phyloP scores from a whole-genome alignment of 257 asterid genomes.

The Salvia rosmarinus region DNA sequence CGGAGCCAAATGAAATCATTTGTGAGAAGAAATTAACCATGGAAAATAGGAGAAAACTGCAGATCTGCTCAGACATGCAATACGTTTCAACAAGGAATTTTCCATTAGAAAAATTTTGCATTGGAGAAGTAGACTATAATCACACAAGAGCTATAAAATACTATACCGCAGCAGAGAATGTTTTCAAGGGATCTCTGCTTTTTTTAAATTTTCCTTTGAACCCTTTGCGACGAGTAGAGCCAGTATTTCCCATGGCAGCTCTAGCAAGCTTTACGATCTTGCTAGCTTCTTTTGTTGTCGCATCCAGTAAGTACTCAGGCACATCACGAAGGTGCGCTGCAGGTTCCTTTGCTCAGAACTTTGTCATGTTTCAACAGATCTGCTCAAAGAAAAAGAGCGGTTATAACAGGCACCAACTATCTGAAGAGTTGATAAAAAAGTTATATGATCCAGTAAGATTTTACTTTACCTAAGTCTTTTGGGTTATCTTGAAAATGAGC shows the following conservation, averaged over 20 bases:
- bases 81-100: background rate
- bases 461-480: conserved; percentile 82
- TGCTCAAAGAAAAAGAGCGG: conserved; percentile 40
- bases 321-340: conserved; percentile 78
- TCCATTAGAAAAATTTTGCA: background rate
- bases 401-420: conserved; percentile 4
- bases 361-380: conserved; percentile 93
- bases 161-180: conserved; percentile 85
- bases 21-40: background rate
- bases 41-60: too few relatives aligned
- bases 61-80: background rate
- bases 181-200: conserved; percentile 77
- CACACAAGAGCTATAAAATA: background rate
- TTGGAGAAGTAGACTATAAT: background rate
- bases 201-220: conserved; percentile 61
- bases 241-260: conserved; percentile 85
- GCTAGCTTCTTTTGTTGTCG: conserved; percentile 94
- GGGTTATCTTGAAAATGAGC: conserved; percentile 97
- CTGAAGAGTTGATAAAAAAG: background rate
- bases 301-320: conserved; percentile 89
- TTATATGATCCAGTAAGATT: background rate
- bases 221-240: conserved; percentile 56
- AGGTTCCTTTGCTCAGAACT: conserved; percentile 76
- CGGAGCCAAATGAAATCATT: background rate
- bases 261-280: conserved; percentile 89